Evolutionary conservation across 345 rosid genomes (phyloP).

Genomic region (Ceriops zippeliana): DNA sequence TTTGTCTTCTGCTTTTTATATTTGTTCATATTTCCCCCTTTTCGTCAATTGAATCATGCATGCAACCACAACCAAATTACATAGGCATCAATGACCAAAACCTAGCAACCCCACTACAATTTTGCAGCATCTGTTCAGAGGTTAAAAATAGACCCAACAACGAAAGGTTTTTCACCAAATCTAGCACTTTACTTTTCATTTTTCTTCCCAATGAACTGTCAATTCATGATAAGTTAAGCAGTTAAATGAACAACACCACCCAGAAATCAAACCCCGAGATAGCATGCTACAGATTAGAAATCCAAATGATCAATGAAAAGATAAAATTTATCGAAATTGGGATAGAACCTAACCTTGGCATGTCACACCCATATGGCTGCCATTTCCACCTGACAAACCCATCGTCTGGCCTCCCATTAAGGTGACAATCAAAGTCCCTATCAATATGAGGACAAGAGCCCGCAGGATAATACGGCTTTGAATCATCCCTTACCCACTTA

Average conservation of each 20-base stretch:
- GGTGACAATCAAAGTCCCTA: constrained; percentile 68
- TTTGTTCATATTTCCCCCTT: too few relatives aligned
- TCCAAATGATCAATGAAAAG: too few relatives aligned
- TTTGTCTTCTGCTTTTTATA: neutral
- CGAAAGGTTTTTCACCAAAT: neutral
- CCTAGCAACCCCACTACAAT: neutral
- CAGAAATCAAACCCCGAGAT: too few relatives aligned
- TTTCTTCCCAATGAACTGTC: too few relatives aligned
- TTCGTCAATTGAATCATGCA: neutral
- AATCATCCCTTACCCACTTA: constrained; percentile 64
- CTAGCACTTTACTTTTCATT: neutral
- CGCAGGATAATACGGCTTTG: constrained; percentile 65
- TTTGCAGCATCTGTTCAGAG: too few relatives aligned
- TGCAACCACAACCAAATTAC: neutral
- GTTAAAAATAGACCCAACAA: too few relatives aligned
- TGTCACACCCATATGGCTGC: constrained; percentile 72
- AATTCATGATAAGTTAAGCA: too few relatives aligned
- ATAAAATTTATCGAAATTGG: neutral
- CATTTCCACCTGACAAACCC: constrained; percentile 73
- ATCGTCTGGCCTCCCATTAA: constrained; percentile 70
- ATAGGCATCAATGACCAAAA: neutral
- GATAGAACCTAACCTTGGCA: constrained; percentile 48
- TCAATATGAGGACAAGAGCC: constrained; percentile 82
- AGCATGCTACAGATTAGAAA: too few relatives aligned
- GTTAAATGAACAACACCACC: too few relatives aligned